Evolutionary conservation across 331 rosid genomes (phyloP), one percentile per base, ranked within the genome.

Genomic region (Rosa hybrid): DNA sequence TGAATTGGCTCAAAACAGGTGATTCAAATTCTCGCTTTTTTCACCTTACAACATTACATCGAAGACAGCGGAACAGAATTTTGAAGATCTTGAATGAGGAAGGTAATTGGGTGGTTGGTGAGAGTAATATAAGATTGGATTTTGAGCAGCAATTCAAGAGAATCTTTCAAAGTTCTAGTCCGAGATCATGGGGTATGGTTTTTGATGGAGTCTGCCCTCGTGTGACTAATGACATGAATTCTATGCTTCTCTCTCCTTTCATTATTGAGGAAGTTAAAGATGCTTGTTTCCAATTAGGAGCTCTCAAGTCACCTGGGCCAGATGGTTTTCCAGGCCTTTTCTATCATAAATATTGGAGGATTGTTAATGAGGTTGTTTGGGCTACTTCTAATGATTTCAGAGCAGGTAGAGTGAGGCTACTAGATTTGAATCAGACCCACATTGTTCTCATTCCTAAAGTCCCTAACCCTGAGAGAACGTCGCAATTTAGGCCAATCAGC

Each of bases 231-330:
- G 11, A 1, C 1, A 56, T 56, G 64, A 57, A 57, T 57, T 4
- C 1, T 1, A 1, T 1, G 2, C 8, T 57, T 3, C 1, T 57
- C 0, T 10, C 27, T 1, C 11, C 0, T 57, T 1, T 57, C 3
- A 7, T 30, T 6, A 0, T 17, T 23, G 23, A 54, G 3, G 62
- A 54, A 6, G 62, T 18, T 6, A 17, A 8, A 0, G 62, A 1
- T 7, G 62, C 25, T 18, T 23, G 25, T 2, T 2, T 5, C 3
- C 11, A 54, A 18, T 2, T 54, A 2, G 62, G 62, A 1, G 62
- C 62, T 6, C 21, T 54, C 0, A 20, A 54, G 25, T 7, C 62
- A 0, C 9, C 25, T 0, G 62, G 62, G 1, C 62, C 9, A 5
- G 25, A 54, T 54, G 62, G 25, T 8, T 54, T 54, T 23, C 62